Evolutionary conservation across 179 eudicot genomes (phyloP).

Genomic region (Dionaea muscipula): DNA sequence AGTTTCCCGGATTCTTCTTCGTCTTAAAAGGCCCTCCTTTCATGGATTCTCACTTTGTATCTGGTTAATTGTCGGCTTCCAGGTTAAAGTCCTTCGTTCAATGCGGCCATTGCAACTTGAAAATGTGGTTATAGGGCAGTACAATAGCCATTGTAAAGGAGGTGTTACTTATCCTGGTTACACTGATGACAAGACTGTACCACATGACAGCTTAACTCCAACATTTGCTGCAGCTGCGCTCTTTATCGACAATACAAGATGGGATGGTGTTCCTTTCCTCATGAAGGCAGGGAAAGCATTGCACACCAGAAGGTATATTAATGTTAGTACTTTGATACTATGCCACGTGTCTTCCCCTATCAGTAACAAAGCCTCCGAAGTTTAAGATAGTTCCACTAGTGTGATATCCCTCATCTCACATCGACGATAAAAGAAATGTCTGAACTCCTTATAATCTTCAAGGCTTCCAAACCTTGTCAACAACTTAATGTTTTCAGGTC

Average conservation of each 20-base stretch:
- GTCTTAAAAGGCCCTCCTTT: background rate
- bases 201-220: constrained; percentile 76
- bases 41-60: background rate
- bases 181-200: constrained; percentile 85
- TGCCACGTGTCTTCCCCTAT: no score
- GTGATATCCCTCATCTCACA: no score
- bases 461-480: no score
- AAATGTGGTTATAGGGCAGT: constrained; percentile 71
- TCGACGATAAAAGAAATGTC: no score
- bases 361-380: no score
- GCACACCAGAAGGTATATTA: constrained; percentile 54
- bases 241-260: constrained; percentile 88
- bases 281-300: constrained; percentile 99
- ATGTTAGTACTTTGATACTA: no score
- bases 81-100: constrained; percentile 93
- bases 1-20: background rate
- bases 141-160: constrained; percentile 76
- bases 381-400: no score
- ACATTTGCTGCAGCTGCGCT: constrained; percentile 97
- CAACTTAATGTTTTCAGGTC: no score
- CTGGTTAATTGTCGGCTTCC: constrained; percentile 11
- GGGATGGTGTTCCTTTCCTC: constrained; percentile 98
- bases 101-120: constrained; percentile 78
- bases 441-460: no score
- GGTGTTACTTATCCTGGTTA: constrained; percentile 64